These are phyloP conservation scores for Coleophoma cylindrospora DNA, from an alignment of 2,329 filamentous ascomycete species.

Conservation along the genomic window DNA sequence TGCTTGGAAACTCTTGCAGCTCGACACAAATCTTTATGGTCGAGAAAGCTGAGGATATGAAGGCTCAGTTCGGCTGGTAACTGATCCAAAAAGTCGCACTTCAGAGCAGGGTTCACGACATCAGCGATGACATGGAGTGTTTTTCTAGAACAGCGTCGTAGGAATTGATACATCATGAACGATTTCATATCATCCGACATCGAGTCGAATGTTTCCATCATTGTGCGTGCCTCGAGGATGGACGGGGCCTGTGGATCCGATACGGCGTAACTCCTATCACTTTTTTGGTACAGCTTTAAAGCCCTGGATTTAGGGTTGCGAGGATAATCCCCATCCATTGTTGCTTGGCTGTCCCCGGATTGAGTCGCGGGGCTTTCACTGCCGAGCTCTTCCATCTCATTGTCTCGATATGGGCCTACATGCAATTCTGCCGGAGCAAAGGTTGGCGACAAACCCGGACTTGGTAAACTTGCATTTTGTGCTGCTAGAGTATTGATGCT, in stretches of 20 bases:
- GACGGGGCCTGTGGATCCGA: constrained; percentile 27
- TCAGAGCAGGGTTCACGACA: constrained; percentile 87
- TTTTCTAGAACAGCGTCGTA: constrained; percentile 80
- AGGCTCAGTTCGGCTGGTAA: constrained; percentile 83
- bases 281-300: constrained; percentile 22
- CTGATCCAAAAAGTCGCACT: constrained; percentile 84
- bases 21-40: constrained; percentile 79
- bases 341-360: constrained; percentile 20
- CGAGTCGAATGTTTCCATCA: constrained; percentile 86
- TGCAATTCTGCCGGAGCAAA: constrained; percentile 61
- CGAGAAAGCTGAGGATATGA: constrained; percentile 82
- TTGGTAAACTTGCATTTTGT: constrained; percentile 89
- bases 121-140: constrained; percentile 87
- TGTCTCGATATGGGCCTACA: constrained; percentile 27
- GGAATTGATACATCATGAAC: constrained; percentile 94
- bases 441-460: constrained; percentile 89
- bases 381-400: constrained; percentile 35
- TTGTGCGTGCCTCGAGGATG: constrained; percentile 74
- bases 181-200: constrained; percentile 90
- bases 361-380: constrained; percentile 27
- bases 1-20: constrained; percentile 91
- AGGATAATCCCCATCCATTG: constrained; percentile 13
- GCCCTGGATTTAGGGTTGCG: constrained; percentile 33
- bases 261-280: constrained; percentile 8
- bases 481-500: constrained; percentile 64